These are phyloP conservation scores for Xylaria palmicola DNA, from an alignment of 495 filamentous ascomycete species.

Conservation along the genomic window DNA sequence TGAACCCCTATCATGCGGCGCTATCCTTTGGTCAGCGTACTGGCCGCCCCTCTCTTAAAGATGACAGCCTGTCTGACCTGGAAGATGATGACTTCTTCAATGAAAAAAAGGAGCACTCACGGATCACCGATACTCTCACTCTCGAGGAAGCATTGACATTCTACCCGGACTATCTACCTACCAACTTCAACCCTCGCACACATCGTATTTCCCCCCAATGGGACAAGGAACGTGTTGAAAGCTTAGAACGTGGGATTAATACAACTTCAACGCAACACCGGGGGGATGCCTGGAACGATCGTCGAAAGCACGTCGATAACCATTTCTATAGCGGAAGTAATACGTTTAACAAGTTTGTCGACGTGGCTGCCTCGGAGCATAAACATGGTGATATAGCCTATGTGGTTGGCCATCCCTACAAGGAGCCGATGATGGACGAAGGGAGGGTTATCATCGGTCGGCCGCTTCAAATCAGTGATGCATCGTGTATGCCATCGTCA, in stretches of 20 bases:
- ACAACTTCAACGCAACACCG: background rate
- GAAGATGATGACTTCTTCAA: background rate
- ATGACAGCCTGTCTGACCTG: background rate
- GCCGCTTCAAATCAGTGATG: slow-evolving; percentile 31
- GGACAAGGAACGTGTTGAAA: slow-evolving; percentile 17
- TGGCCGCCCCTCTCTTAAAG: background rate
- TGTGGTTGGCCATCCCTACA: slow-evolving; percentile 28
- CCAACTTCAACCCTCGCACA: slow-evolving; percentile 18
- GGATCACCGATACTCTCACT: slow-evolving; percentile 23
- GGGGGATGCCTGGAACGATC: slow-evolving; percentile 5
- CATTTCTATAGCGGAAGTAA: slow-evolving; percentile 35
- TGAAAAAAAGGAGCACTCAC: background rate
- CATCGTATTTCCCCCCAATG: slow-evolving; percentile 23
- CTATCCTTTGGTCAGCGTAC: background rate
- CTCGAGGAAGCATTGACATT: slow-evolving; percentile 16
- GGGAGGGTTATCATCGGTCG: slow-evolving; percentile 17
- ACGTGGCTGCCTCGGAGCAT: slow-evolving; percentile 24
- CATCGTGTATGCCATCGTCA: slow-evolving; percentile 27
- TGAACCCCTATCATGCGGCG: slow-evolving; percentile 2
- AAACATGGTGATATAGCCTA: slow-evolving; percentile 28
- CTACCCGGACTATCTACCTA: slow-evolving; percentile 23
- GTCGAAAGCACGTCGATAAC: slow-evolving; percentile 20
- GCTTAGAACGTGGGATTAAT: slow-evolving; percentile 16
- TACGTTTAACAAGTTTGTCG: slow-evolving; percentile 25
- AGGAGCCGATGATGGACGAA: slow-evolving; percentile 18